Evolutionary conservation across 768 basidiomycete species (phyloP).

Genomic region (Naganishia randhawae): DNA sequence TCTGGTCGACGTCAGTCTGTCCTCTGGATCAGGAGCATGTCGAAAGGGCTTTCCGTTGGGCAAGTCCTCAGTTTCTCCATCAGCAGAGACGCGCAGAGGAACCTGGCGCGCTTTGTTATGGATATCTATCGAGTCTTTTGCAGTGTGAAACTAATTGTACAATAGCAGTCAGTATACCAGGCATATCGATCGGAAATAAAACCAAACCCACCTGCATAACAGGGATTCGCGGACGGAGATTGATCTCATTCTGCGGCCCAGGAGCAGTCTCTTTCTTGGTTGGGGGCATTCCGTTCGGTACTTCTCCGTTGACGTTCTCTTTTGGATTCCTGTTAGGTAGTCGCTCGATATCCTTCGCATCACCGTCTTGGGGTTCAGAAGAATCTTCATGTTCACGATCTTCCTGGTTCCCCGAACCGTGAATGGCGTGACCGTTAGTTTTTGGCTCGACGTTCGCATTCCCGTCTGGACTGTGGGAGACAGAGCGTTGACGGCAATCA

Average conservation of each 20-base stretch:
- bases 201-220: slow-evolving; percentile 28
- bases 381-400: not conserved
- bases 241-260: slow-evolving; percentile 45
- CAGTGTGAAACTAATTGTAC: slow-evolving; percentile 38
- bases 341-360: slow-evolving; percentile 20
- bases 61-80: slow-evolving; percentile 45
- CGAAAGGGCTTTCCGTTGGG: slow-evolving; percentile 31
- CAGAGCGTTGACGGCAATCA: not conserved
- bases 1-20: slow-evolving; percentile 28
- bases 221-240: slow-evolving; percentile 40
- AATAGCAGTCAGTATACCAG: not conserved
- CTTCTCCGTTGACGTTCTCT: slow-evolving; percentile 38
- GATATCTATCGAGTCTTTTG: slow-evolving; percentile 31
- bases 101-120: slow-evolving; percentile 33
- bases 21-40: slow-evolving; percentile 25
- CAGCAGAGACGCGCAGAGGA: slow-evolving; percentile 41
- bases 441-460: not conserved
- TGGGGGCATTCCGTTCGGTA: slow-evolving; percentile 34
- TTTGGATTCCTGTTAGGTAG: slow-evolving; percentile 29
- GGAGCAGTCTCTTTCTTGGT: slow-evolving; percentile 44
- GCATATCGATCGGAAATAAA: not conserved
- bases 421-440: not conserved
- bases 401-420: not conserved
- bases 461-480: not conserved
- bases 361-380: not conserved